Conservation (phyloP, 495 filamentous ascomycete species). For the Lasiosphaeria hispida region DNA sequence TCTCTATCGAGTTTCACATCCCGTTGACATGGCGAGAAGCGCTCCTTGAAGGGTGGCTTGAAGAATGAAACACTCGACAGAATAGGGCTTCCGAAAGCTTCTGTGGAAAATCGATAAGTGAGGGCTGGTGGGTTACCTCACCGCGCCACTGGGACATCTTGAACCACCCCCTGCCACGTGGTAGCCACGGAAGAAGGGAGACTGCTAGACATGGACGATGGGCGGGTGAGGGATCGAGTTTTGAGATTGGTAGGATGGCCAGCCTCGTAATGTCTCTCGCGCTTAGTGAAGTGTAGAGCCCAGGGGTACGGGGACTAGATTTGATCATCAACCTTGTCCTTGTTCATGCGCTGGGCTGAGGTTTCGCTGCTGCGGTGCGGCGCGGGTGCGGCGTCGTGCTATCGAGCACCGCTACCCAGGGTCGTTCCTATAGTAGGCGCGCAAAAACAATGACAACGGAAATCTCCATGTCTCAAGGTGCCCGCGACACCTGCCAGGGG, state of each 20-base stretch:
- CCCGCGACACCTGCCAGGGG: constrained; percentile 5
- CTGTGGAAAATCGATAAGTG: background rate
- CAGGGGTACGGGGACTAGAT: constrained; percentile 10
- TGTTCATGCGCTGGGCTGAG: constrained; percentile 6
- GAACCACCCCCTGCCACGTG: constrained; percentile 19
- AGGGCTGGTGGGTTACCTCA: background rate
- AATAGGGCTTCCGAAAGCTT: constrained; percentile 12
- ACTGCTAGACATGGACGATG: background rate
- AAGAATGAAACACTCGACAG: constrained; percentile 22
- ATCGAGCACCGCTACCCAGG: background rate
- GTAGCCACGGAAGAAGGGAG: constrained; percentile 18
- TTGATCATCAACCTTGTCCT: constrained; percentile 4
- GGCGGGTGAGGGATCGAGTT: constrained; percentile 8
- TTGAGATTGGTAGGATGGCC: constrained; percentile 6
- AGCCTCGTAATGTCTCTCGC: constrained; percentile 3
- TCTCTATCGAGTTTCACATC: constrained; percentile 21
- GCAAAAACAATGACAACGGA: constrained; percentile 13
- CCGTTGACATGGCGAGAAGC: constrained; percentile 1
- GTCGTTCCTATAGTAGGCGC: constrained; percentile 1
- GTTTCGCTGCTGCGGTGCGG: constrained; percentile 3
- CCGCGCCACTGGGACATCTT: background rate
- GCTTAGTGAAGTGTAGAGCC: background rate
- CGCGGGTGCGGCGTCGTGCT: background rate
- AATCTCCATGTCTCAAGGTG: constrained; percentile 13
- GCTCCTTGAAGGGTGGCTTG: background rate